Percentiles rank a stretch among this genome's conserved stretches.
phyloP scores from a whole-genome alignment of 2,329 filamentous ascomycete genomes.

The Pezicula neosporulosa region DNA sequence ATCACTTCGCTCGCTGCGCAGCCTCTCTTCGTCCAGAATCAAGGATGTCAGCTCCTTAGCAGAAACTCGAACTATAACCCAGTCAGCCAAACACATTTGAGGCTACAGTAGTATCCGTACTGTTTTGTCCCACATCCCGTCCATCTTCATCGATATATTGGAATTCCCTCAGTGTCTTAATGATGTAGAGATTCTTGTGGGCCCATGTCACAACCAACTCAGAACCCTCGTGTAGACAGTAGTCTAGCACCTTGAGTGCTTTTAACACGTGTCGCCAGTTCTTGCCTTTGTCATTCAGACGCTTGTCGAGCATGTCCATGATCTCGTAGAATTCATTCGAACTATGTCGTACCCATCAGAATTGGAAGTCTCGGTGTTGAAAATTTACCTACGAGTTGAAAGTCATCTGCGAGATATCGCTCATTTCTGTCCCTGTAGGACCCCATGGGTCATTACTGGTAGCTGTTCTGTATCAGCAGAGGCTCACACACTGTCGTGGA shows the following conservation, averaged over 20 bases:
- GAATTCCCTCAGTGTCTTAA: constrained; percentile 97
- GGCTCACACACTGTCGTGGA: constrained; percentile 9
- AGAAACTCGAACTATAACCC: constrained; percentile 75
- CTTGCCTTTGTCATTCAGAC: constrained; percentile 98
- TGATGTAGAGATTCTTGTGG: constrained; percentile 96
- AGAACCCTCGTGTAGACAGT: constrained; percentile 95
- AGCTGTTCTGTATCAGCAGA: constrained; percentile 53
- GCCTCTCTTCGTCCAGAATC: constrained; percentile 87
- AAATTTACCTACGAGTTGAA: constrained; percentile 79
- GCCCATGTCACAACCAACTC: constrained; percentile 97
- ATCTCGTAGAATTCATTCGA: constrained; percentile 98
- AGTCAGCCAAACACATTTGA: constrained; percentile 21
- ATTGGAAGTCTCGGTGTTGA: neutral
- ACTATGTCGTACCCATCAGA: constrained; percentile 32
- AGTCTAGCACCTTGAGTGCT: constrained; percentile 95
- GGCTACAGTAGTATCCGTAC: constrained; percentile 45
- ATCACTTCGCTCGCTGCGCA: constrained; percentile 86
- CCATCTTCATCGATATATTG: constrained; percentile 96
- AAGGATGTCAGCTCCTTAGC: constrained; percentile 93
- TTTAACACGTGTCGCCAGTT: constrained; percentile 99
- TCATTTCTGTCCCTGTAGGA: constrained; percentile 96
- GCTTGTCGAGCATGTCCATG: constrained; percentile 99
- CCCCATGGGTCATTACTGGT: constrained; percentile 99
- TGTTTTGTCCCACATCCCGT: constrained; percentile 92
- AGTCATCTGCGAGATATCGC: constrained; percentile 95